Conservation (phyloP, 1,284 basidiomycete genomes). For the Leccinum fallax region DNA sequence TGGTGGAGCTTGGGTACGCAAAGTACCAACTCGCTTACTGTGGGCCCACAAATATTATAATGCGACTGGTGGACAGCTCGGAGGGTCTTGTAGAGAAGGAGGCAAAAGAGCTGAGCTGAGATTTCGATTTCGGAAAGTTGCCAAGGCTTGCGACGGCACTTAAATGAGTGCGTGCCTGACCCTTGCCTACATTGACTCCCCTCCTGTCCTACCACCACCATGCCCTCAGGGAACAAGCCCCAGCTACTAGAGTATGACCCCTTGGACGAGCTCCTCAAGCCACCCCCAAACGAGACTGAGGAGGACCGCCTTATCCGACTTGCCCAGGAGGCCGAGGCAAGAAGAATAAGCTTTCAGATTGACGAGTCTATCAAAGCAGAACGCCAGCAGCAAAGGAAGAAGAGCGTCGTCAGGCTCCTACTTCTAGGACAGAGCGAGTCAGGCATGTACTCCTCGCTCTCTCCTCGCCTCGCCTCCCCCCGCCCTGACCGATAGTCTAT, state of each 20-base stretch:
- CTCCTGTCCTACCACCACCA: constrained; percentile 15
- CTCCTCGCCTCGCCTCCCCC: background rate
- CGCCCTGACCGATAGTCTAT: constrained; percentile 1
- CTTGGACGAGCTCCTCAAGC: constrained; percentile 61
- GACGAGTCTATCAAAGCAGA: constrained; percentile 70
- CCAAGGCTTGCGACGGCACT: background rate
- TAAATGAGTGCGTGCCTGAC: constrained; percentile 29
- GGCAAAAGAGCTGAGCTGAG: background rate
- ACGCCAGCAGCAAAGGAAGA: constrained; percentile 59
- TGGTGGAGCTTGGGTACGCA: constrained; percentile 19
- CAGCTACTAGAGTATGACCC: constrained; percentile 47
- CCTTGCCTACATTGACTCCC: constrained; percentile 6
- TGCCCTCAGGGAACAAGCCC: constrained; percentile 23
- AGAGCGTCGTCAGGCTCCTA: constrained; percentile 62
- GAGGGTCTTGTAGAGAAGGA: background rate
- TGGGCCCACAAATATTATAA: background rate
- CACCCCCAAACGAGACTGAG: constrained; percentile 62
- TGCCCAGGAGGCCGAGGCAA: constrained; percentile 61
- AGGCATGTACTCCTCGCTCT: constrained; percentile 40
- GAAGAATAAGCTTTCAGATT: constrained; percentile 61
- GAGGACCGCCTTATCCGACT: constrained; percentile 54
- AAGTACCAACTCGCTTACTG: constrained; percentile 8
- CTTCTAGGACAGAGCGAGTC: constrained; percentile 77
- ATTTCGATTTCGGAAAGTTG: background rate
- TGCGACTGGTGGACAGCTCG: background rate